Conservation (phyloP, 495 filamentous ascomycete genomes). For the Lasiosphaeria miniovina region DNA sequence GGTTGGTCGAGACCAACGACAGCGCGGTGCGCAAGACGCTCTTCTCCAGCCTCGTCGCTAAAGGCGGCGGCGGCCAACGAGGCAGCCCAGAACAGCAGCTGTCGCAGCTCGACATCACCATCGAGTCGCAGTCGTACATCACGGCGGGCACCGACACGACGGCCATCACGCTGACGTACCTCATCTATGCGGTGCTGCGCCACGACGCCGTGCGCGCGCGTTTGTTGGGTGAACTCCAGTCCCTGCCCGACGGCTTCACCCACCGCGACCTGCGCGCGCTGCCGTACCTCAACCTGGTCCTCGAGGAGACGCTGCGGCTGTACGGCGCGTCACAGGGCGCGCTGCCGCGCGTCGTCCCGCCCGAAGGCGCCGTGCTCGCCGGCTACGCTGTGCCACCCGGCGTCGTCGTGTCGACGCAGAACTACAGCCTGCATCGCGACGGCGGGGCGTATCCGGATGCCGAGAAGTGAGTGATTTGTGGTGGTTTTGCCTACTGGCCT, state of each 20-base stretch:
- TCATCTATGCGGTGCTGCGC: conserved; percentile 36
- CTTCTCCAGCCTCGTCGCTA: too few relatives aligned
- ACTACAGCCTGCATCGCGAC: conserved; percentile 42
- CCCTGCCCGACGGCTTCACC: conserved; percentile 29
- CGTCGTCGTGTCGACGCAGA: conserved; percentile 34
- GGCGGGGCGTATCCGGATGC: neutral
- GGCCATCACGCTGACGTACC: conserved; percentile 41
- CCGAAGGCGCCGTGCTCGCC: conserved; percentile 24
- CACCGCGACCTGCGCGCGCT: conserved; percentile 33
- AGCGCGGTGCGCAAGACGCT: too few relatives aligned
- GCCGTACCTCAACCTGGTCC: conserved; percentile 48
- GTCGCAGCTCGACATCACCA: conserved; percentile 33
- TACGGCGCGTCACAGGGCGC: conserved; percentile 48
- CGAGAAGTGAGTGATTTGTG: too few relatives aligned
- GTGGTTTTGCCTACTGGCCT: neutral
- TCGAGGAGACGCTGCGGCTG: conserved; percentile 58
- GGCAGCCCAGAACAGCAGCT: conserved; percentile 2
- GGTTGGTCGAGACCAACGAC: too few relatives aligned
- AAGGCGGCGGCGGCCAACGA: conserved; percentile 19
- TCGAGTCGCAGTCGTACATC: conserved; percentile 44
- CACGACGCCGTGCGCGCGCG: conserved; percentile 30
- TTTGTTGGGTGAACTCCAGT: conserved; percentile 40
- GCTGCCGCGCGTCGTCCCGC: conserved; percentile 34
- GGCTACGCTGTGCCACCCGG: conserved; percentile 27
- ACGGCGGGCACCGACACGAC: conserved; percentile 53